Base-by-base conservation (phyloP, 1,284 basidiomycete genomes). In the Bjerkandera adusta region DNA sequence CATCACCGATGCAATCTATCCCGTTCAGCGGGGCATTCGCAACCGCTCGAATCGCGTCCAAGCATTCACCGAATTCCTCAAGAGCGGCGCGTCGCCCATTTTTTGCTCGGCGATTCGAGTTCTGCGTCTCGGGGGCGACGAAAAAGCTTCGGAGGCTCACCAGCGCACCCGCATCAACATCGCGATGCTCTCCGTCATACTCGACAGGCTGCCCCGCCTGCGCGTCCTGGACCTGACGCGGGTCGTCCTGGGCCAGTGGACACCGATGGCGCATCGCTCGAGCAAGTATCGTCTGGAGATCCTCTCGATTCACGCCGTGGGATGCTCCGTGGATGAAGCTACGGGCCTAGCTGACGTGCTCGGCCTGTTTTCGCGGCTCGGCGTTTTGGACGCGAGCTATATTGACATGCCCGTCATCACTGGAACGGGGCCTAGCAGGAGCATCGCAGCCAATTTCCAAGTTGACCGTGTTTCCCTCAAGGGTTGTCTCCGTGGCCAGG, bases 1-100 rank as follows among this genome's bases (percentile, higher is more conserved):
- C 24, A 25, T 46, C 36, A 30, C 36, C 25, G 27, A 38, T 20
- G 36, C 44, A 3, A 35, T 38, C 36, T 36, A 13, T 36, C 11
- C 4, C 22, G 2, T 27, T 2, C 35, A 46, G 12, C 27, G 27
- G 13, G 29, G 25, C 3, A 20, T 39, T 7, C 16, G 36, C 36
- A 46, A 46, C 26, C 44, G 44, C 21, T 37, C 44, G 11, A 46
- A 46, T 18, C 24, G 36, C 13, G 27, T 46, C 36, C 35, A 46
- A 36, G 26, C 44, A 13, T 46, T 46, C 18, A 10, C 34, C 26
- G 44, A 36, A 7, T 46, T 46, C 22, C 36, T 46, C 21, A 38
- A 37, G 16, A 20, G 29, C 7, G 35, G 24, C 5, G 44, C 44
- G 18, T 38, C 44, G 5, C 35, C 36, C 1, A 27, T 25, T 2